Evolutionary conservation across 164 flowering plant genomes (phyloP).

Genomic region (Berberis vulgaris): DNA sequence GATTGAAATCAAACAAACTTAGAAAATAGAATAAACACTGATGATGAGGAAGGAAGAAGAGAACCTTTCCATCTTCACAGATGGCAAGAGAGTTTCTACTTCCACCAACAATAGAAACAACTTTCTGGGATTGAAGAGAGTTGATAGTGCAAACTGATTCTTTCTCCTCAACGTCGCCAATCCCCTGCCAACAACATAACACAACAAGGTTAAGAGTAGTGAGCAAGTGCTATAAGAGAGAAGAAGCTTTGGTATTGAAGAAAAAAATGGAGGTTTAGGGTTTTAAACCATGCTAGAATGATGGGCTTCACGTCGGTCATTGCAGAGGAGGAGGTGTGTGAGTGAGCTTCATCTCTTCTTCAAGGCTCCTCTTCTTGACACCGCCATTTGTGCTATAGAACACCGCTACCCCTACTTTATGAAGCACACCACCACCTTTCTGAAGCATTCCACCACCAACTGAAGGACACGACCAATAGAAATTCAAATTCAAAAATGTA

Average conservation of each 20-base stretch:
- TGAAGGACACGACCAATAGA: no score
- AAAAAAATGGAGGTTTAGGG: constrained; percentile 1
- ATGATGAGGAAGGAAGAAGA: neutral
- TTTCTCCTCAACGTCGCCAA: constrained; percentile 76
- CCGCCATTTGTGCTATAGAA: no score
- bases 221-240: neutral
- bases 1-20: neutral
- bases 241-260: neutral
- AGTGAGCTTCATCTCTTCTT: no score
- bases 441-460: no score
- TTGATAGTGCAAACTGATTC: constrained; percentile 68
- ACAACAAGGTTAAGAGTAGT: neutral
- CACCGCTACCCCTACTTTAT: no score
- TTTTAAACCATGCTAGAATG: constrained; percentile 5
- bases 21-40: neutral
- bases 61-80: constrained; percentile 86
- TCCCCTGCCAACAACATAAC: constrained; percentile 51
- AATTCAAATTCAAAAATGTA: no score
- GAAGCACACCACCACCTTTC: no score
- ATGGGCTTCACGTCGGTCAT: neutral
- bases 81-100: constrained; percentile 98
- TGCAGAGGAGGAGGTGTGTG: neutral
- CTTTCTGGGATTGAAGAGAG: constrained; percentile 38
- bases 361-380: no score
- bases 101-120: constrained; percentile 80